Conservation (phyloP, 768 basidiomycete species). For the Trametes cingulata region DNA sequence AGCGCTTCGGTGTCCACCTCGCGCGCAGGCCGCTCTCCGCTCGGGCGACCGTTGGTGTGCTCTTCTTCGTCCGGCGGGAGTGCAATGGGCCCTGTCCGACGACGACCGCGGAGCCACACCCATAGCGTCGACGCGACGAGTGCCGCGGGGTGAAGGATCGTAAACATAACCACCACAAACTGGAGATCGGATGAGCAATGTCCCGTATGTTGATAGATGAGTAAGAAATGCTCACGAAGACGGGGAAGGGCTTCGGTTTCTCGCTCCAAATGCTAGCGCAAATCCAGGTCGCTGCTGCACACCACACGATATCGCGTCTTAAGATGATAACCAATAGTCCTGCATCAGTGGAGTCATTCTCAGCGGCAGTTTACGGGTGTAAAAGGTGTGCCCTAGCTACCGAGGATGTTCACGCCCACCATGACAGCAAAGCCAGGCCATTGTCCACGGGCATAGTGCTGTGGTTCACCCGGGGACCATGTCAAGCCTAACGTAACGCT, state of each 20-base stretch:
- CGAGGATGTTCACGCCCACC: slow-evolving; percentile 55
- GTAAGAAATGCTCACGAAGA: slow-evolving; percentile 51
- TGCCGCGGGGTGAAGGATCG: slow-evolving; percentile 63
- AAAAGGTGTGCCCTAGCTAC: too few species aligned
- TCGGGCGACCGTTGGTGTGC: neutral
- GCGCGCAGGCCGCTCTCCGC: slow-evolving; percentile 15
- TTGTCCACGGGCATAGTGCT: slow-evolving; percentile 58
- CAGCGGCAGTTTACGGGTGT: too few species aligned
- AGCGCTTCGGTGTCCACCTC: slow-evolving; percentile 24
- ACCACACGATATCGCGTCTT: slow-evolving; percentile 73
- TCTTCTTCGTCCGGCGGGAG: slow-evolving; percentile 43
- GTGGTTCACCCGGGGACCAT: slow-evolving; percentile 52
- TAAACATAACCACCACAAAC: slow-evolving; percentile 65
- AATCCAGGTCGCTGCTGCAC: slow-evolving; percentile 73
- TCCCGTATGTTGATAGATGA: neutral
- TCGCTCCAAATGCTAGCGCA: slow-evolving; percentile 63
- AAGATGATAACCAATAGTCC: slow-evolving; percentile 56
- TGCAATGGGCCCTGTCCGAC: slow-evolving; percentile 40
- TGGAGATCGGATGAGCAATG: slow-evolving; percentile 34
- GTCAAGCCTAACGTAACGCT: slow-evolving; percentile 72
- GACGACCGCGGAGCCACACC: slow-evolving; percentile 32
- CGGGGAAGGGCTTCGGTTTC: slow-evolving; percentile 60
- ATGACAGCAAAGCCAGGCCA: slow-evolving; percentile 77
- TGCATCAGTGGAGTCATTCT: slow-evolving; percentile 28
- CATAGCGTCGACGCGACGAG: slow-evolving; percentile 49